Conservation (phyloP, 78 protist genomes). For the Fonticula alba region DNA sequence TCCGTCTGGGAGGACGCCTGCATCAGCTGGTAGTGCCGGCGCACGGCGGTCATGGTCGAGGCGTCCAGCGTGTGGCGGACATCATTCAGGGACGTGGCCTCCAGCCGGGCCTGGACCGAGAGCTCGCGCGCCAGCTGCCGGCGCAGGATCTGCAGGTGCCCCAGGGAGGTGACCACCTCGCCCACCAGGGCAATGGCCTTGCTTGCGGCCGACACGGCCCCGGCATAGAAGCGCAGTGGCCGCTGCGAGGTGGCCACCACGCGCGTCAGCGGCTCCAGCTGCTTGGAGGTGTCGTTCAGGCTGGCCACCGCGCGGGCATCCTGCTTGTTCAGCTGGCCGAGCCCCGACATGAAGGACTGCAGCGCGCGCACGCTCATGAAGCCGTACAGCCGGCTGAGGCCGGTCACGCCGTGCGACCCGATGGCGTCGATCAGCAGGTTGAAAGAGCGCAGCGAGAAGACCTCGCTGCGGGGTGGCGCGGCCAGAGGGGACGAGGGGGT, state of each 20-base stretch:
- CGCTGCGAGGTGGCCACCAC: too few species aligned
- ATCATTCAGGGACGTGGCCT: constrained; percentile 23
- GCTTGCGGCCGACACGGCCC: too few species aligned
- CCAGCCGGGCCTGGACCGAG: too few species aligned
- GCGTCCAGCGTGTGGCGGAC: too few species aligned
- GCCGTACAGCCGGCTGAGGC: constrained; percentile 45
- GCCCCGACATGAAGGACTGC: constrained; percentile 25
- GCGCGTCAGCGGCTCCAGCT: too few species aligned
- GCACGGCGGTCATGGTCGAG: constrained; percentile 40
- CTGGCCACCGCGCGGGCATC: too few species aligned
- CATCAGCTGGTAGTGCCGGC: constrained; percentile 51
- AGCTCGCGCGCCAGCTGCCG: constrained; percentile 47
- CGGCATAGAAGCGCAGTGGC: too few species aligned
- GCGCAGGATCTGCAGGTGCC: constrained; percentile 64
- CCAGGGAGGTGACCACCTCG: too few species aligned
- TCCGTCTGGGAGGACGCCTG: constrained; percentile 3
- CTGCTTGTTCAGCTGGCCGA: too few species aligned
- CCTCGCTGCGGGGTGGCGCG: constrained; percentile 20
- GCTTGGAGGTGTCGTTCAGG: neutral
- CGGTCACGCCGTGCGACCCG: constrained; percentile 52
- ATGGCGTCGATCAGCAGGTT: constrained; percentile 23
- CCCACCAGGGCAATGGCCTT: too few species aligned
- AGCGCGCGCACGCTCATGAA: constrained; percentile 62
- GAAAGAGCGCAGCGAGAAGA: constrained; percentile 40
- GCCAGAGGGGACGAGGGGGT: too few species aligned